Evolutionary conservation across 305 asterid species (phyloP), one percentile per base, ranked within the genome.

Genomic region (Rubia tinctorum): DNA sequence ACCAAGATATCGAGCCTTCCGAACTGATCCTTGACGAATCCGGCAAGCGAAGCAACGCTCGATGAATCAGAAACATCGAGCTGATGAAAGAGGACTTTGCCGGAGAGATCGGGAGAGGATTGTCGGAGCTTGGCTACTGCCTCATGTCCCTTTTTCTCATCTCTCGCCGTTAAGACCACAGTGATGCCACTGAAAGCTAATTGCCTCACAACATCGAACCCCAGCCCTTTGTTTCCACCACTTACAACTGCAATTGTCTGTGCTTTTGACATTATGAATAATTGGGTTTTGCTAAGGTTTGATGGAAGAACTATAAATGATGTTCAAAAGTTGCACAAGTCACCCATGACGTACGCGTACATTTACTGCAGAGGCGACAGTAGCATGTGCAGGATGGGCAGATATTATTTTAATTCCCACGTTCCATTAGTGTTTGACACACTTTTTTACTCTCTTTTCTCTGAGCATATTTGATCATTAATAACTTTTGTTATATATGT

Each of bases 1-100:
- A 86, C 86, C 85, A 84, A 75, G 47, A 86, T 84, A 82, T 85
- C 89, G 63, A 85, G 89, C 76, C 72, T 83, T 27, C 59, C 59
- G 18, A 53, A 53, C 23, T n/a, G 22, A 6, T 20, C 59, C 59
- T 53, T 18, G 59, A 53, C 47, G 71, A 85, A 85, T 9, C 79
- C 66, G 55, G 81, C 86, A 23, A 85, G 84, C 14, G 77, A 65
- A 68, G 71, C 65, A 63, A 76, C 40, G 25, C 85, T 82, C 2
- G 65, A 68, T 14, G 77, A 73, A 71, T 83, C 84, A 15, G 59
- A 58, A 2, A 82, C 84, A 72, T 83, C 84, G 58, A 85, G 87
- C 68, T 67, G 82, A 77, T 82, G 89, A 75, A 80, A 85, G 2
- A 77, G 40, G 42, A 80, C 25, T 72, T 27, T 15, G 47, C 79